Evolutionary conservation across 768 basidiomycete genomes (phyloP), one percentile per base, ranked within the genome.

Genomic region (Phylloporus scabripes): DNA sequence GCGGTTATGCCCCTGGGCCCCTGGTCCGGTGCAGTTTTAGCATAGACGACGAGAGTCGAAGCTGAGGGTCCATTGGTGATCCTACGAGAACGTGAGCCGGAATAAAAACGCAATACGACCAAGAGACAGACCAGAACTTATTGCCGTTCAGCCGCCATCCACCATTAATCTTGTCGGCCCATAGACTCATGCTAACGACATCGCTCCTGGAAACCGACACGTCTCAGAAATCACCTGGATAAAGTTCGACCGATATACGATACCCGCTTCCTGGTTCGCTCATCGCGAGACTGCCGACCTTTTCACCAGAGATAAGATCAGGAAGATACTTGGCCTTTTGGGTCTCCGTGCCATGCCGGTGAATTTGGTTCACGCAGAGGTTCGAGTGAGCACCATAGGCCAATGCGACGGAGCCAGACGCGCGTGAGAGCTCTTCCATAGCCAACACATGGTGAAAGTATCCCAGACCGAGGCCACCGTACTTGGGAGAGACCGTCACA

Each of bases 31-130:
- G 78, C 75, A 4, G 91, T 90, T 70, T 92, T 93, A 14, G 93
- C 93, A 66, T 97, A 97, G 5, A 96, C 88, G 6, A 97, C 84
- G 12, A 95, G 74, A 0, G 92, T 94, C 15, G 90, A 92, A 5
- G 93, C 93, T 28, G 82, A 74, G 1, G 93, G 92, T 2, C 94
- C 93, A 65, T 97, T 96, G 12, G 92, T 95, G 63, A 95, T 95
- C 92, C 92, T 93, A 53, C 0, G 42, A 37, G 18, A n/a, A 36
- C 21, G 23, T 52, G 7, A 54, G 26, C 21, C 5, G 9, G 26
- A 12, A 11, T 6, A 3, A 15, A 9, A 29, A 42, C 21, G 36
- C 11, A 11, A 42, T 29, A 24, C 4, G 26, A 36, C 23, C 7
- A 33, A 15, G n/a, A 18, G 29, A 14, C 56, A 17, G 18, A 91